Evolutionary conservation across 768 basidiomycete genomes (phyloP), one percentile per base, ranked within the genome.

Genomic region (Podaxis sp.): DNA sequence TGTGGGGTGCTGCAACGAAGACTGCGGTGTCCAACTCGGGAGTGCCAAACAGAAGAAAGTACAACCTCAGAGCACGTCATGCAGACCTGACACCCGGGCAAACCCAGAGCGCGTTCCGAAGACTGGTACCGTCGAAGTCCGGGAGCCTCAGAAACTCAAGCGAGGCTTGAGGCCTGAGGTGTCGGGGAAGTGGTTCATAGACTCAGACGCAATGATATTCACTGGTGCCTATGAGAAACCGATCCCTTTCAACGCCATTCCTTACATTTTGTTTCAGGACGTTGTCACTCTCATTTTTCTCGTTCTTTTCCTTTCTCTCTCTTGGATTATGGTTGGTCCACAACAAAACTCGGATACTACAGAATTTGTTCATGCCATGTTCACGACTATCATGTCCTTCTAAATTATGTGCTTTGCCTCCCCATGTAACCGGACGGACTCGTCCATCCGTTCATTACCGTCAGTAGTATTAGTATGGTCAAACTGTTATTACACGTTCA

Each of bases 1-100:
- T 90, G 86, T 89, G 88, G 85, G 89, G 82, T 37, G 85, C 82
- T 10, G 85, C 86, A 46, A 61, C 59, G 5, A 61, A 61, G 23
- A 53, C 59, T 35, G 46, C 46, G 40, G 40, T 62, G 51, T 28
- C 52, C 14, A 46, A 21, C 42, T 59, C 57, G 25, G 57, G 48
- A 28, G 23, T 23, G 23, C 48, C 38, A 16, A 50, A 59, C 32
- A 40, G 28, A 35, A 44, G 51, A n/a, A 54, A 36, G 42, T 14
- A 40, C 14, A 14, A 32, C 36, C 4, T 11, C n/a, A 42, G 59
- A 60, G 42, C 38, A 23, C 44, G 16, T 36, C 38, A 36, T 14
- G 50, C 4, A 13, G 52, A 47, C 28, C 40, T n/a, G 40, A 47
- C 59, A 25, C 51, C 38, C 5, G 59, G 48, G 46, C 59, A 46